These are phyloP conservation scores for Dendrobium huoshanense DNA, from an alignment of 106 monocot genomes.

Conservation along the genomic window DNA sequence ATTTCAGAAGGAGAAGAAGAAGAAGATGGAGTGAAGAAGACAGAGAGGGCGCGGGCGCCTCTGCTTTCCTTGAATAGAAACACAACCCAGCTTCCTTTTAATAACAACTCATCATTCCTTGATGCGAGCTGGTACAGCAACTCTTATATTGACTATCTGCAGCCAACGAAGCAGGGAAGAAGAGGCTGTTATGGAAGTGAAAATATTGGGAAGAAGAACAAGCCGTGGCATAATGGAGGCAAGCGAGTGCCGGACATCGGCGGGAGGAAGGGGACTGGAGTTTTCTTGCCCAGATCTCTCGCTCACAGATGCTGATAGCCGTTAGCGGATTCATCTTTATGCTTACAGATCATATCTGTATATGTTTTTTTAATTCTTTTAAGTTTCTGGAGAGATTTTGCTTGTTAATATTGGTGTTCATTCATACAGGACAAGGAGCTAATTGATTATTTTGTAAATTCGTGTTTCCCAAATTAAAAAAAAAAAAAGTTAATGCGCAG, in stretches of 20 bases:
- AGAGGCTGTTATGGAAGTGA: neutral
- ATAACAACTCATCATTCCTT: neutral
- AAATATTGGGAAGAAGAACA: neutral
- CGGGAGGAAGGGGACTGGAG: conserved; percentile 2
- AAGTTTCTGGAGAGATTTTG: too few relatives aligned
- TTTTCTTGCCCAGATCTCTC: neutral
- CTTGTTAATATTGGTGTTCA: too few relatives aligned
- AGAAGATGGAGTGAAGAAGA: neutral
- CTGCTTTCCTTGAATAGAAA: too few relatives aligned
- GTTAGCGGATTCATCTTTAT: too few relatives aligned
- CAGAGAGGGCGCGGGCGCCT: neutral
- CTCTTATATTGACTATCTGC: neutral
- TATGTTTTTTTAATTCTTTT: too few relatives aligned
- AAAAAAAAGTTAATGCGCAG: too few relatives aligned
- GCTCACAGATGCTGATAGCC: too few relatives aligned
- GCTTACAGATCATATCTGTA: too few relatives aligned
- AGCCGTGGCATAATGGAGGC: neutral
- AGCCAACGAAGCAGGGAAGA: neutral
- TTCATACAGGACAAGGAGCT: too few relatives aligned
- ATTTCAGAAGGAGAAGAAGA: conserved; percentile 1
- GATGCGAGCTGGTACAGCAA: neutral
- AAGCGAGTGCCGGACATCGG: neutral
- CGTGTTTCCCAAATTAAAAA: too few relatives aligned
- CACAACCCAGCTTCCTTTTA: neutral
- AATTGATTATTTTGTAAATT: too few relatives aligned